Evolutionary conservation across 2,329 filamentous ascomycete genomes (phyloP).

Genomic region (Apiospora sp.): DNA sequence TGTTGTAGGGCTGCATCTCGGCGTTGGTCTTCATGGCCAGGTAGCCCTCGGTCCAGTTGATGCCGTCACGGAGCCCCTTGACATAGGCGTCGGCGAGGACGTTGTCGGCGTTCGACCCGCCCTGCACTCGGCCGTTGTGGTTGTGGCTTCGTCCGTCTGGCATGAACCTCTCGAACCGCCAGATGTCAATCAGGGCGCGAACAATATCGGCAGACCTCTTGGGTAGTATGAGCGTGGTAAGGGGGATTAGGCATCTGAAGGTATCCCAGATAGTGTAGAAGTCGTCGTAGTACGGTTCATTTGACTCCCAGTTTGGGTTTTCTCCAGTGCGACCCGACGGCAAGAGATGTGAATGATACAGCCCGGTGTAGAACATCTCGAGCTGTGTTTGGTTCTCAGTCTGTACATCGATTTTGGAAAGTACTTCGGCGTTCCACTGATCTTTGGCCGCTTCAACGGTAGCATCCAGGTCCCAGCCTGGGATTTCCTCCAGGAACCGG

Average conservation of each 20-base stretch:
- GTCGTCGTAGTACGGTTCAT: conserved; percentile 74
- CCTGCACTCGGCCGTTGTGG: conserved; percentile 67
- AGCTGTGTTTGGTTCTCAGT: conserved; percentile 56
- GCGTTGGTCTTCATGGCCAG: conserved; percentile 62
- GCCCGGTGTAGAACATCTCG: conserved; percentile 71
- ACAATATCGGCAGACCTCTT: conserved; percentile 70
- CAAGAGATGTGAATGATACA: conserved; percentile 75
- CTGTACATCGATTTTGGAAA: conserved; percentile 51
- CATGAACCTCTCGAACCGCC: conserved; percentile 73
- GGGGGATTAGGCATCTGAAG: conserved; percentile 72
- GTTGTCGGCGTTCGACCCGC: conserved; percentile 77
- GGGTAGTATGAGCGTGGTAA: conserved; percentile 74
- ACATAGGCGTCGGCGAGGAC: conserved; percentile 72
- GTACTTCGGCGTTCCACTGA: conserved; percentile 55
- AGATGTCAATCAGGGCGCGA: conserved; percentile 75
- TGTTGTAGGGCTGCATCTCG: conserved; percentile 77
- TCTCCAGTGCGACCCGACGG: conserved; percentile 79
- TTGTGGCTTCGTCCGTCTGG: conserved; percentile 77
- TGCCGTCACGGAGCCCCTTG: conserved; percentile 67
- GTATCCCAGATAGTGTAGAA: conserved; percentile 69
- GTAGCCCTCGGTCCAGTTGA: conserved; percentile 68
- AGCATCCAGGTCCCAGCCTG: conserved; percentile 49
- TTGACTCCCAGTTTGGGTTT: conserved; percentile 71
- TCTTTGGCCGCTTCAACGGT: conserved; percentile 49
- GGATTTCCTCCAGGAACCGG: conserved; percentile 55